Percentiles rank a stretch among this genome's conserved stretches.
These are phyloP conservation scores for Neoboletus magnificus DNA, from an alignment of 768 basidiomycete species.

Conservation along the genomic window DNA sequence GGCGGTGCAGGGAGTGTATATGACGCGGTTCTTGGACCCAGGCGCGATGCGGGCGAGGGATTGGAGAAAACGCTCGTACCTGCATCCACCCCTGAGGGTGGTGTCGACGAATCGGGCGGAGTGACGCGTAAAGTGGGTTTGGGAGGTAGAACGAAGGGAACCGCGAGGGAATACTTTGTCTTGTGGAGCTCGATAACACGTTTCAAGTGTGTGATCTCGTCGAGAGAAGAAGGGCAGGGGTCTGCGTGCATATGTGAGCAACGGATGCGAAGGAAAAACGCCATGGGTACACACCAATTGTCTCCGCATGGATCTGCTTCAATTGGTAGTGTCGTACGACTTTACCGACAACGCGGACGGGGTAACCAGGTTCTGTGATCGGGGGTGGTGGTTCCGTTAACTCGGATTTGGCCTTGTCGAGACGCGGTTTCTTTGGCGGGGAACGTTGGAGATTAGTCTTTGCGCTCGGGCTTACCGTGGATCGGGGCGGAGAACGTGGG, in stretches of 20 bases:
- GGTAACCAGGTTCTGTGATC: slow-evolving; percentile 43
- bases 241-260: slow-evolving; percentile 29
- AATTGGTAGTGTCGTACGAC: slow-evolving; percentile 40
- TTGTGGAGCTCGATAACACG: slow-evolving; percentile 51
- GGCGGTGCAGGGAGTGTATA: slow-evolving; percentile 16
- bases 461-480: not conserved
- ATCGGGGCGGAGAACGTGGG: slow-evolving; percentile 7
- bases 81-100: not conserved
- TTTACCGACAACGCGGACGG: slow-evolving; percentile 46
- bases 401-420: slow-evolving; percentile 5
- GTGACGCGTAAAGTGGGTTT: slow-evolving; percentile 9
- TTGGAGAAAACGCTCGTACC: slow-evolving; percentile 11
- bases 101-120: not conserved
- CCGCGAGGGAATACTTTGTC: slow-evolving; percentile 43
- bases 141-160: slow-evolving; percentile 45
- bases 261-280: not conserved
- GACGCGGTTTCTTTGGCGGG: slow-evolving; percentile 17
- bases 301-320: slow-evolving; percentile 45
- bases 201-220: slow-evolving; percentile 58
- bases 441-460: not conserved
- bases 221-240: slow-evolving; percentile 47
- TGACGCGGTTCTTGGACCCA: not conserved
- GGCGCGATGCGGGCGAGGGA: slow-evolving; percentile 1
- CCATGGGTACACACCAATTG: slow-evolving; percentile 44
- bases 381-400: slow-evolving; percentile 30